Conservation (phyloP, 805 yeast species). For the Saturnispora hagleri region DNA sequence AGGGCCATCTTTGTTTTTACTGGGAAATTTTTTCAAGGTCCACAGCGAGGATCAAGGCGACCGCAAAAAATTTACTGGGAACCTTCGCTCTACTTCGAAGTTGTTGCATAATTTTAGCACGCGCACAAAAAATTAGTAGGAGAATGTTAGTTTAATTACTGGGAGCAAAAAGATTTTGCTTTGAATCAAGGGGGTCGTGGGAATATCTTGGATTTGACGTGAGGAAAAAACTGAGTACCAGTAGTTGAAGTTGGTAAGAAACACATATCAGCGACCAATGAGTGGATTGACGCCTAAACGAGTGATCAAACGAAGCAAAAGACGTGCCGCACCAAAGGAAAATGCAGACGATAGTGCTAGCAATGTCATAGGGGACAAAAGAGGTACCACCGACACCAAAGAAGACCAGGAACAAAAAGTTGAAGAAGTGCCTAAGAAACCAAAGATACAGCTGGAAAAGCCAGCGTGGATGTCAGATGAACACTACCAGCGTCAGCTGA, state of each 20-base stretch:
- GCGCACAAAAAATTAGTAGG: too few species aligned
- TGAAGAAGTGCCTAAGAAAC: background rate
- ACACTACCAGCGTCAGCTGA: conserved; percentile 17
- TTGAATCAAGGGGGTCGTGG: too few species aligned
- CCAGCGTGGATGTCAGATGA: conserved; percentile 30
- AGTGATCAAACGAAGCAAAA: conserved; percentile 5
- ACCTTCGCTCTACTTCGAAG: too few species aligned
- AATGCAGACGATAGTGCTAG: background rate
- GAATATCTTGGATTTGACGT: too few species aligned
- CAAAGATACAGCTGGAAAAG: conserved; percentile 10
- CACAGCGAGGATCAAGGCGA: too few species aligned
- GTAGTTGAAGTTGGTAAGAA: background rate
- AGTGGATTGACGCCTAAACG: conserved; percentile 4
- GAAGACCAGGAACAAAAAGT: background rate
- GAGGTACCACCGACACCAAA: background rate
- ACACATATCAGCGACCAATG: background rate
- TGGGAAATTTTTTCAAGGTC: background rate
- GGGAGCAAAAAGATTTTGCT: too few species aligned
- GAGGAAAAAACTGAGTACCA: background rate
- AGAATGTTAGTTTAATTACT: too few species aligned
- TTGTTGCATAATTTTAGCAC: too few species aligned
- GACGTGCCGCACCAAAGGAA: background rate
- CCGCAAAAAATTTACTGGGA: too few species aligned
- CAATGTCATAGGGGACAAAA: background rate
- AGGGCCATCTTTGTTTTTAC: background rate